These are phyloP conservation scores for Pascua guehoae DNA, from an alignment of 1,284 basidiomycete genomes.

Conservation along the genomic window DNA sequence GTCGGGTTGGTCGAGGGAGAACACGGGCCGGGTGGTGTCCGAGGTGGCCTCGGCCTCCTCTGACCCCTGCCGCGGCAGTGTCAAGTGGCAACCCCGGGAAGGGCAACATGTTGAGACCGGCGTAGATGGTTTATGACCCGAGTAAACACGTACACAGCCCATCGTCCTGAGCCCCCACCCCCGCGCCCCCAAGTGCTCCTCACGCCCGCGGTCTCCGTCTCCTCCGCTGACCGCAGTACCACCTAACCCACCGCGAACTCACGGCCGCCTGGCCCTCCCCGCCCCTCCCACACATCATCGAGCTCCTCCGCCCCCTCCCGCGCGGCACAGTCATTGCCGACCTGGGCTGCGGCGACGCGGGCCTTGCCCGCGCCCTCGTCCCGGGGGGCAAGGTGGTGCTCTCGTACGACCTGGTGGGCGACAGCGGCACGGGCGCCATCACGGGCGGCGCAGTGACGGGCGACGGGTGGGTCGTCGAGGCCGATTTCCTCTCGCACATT, in stretches of 20 bases:
- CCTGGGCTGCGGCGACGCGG: constrained; percentile 92
- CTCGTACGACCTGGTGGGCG: constrained; percentile 75
- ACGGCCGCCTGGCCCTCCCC: constrained; percentile 87
- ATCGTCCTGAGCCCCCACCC: too few relatives aligned
- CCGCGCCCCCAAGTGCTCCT: too few relatives aligned
- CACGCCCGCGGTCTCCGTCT: background rate
- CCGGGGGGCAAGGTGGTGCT: constrained; percentile 67
- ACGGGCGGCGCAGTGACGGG: constrained; percentile 60
- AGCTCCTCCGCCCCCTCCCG: constrained; percentile 57
- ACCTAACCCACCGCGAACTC: constrained; percentile 81
- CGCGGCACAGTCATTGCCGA: constrained; percentile 76
- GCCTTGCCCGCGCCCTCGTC: constrained; percentile 70
- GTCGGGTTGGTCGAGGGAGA: too few relatives aligned
- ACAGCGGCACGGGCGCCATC: constrained; percentile 50
- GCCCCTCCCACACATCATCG: constrained; percentile 75
- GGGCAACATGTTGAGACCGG: too few relatives aligned
- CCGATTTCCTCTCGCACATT: constrained; percentile 68
- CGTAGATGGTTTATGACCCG: background rate
- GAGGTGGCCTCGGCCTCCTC: too few relatives aligned
- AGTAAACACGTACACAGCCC: too few relatives aligned
- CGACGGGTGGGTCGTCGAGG: constrained; percentile 64
- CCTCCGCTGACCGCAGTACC: constrained; percentile 61
- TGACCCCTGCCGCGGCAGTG: too few relatives aligned
- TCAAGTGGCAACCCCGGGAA: too few relatives aligned
- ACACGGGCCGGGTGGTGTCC: too few relatives aligned